Evolutionary conservation across 176 grass and related monocot species (phyloP), one percentile per base, ranked within the genome.

Genomic region (Oropetium thomaeum): DNA sequence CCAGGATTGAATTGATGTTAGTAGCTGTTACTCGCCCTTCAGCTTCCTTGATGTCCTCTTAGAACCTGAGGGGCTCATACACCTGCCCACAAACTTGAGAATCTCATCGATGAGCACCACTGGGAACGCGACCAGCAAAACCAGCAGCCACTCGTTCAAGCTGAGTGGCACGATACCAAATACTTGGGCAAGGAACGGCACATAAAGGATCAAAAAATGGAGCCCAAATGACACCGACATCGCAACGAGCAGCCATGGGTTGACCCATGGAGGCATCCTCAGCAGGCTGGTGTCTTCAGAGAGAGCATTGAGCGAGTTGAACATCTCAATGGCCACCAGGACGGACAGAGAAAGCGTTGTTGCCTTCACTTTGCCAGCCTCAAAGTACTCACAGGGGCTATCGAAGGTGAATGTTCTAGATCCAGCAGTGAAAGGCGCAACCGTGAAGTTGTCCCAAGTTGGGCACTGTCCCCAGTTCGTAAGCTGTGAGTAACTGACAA

Each of bases 281-380:
- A 97, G 83, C 41, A 97, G 83, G 82, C 94, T 97, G 5, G 78
- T 87, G 68, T 98, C 95, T 77, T 98, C 95, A 1, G 90, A 94
- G 45, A 98, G 86, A 33, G 95, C 95, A 25, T 97, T 97, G 16
- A 97, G 86, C 2, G 94, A 93, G 81, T 97, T 97, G 80, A 97
- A 97, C 94, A 97, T 93, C 88, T 97, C 94, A 4, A 97, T 97
- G 2, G 94, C 94, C 77, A 93, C 90, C 12, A 97, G 70, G 38
- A 93, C 94, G 0, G 94, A 93, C 3, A 97, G 62, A 0, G 94
- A 93, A 8, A 97, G 88, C 0, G 94, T 97, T 5, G 83, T 97
- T 0, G 94, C 96, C 82, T 99, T 99, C 70, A 99, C 96, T 86
- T 99, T 99, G 48, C 96, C 96, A 5, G 79, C 22, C 20, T 88